Base-by-base conservation (phyloP, 768 basidiomycete species). In the Suillus subaureus region DNA sequence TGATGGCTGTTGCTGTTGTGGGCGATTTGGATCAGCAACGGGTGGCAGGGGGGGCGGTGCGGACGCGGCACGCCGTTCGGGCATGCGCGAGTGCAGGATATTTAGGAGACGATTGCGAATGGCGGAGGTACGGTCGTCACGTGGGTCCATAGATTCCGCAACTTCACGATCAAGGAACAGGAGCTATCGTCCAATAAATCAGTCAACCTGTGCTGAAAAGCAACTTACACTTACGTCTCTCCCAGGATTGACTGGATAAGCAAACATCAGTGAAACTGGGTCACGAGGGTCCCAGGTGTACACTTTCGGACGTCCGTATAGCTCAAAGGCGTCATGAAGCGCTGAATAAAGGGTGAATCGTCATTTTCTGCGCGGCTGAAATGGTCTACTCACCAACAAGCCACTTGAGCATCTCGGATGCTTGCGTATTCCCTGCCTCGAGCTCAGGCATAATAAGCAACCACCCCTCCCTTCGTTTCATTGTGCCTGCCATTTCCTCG, bases 281-380 rank as follows among this genome's bases (percentile, higher is more conserved):
- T 97, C 89, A 16, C 91, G 85, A 61, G 93, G 93, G 71, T 99
- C 93, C 94, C 94, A 98, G 33, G 87, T 90, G 80, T 96, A 97
- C 28, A 82, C 79, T 28, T 87, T 84, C 6, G 96, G 95, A 56
- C 97, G 85, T 39, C 97, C 97, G 73, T 98, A 97, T 26, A 99
- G 81, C 61, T 85, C 84, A 74, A 96, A 97, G 2, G 90, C 87
- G 74, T 95, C 94, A 70, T 96, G 95, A 47, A 96, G 81, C 16
- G 86, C 93, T 93, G 70, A 62, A 66, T 51, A 65, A 66, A 56
- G 21, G 18, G 57, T 73, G 61, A 73, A 64, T 55, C 56, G 62
- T 54, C 62, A 58, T 15, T n/a, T 16, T 47, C 40, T 18, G 28
- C 31, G 56, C 15, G 45, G 57, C 13, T 12, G 55, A 15, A 37